A percentile compares a stretch with the other conserved stretches of the same genome.
phyloP scores from a whole-genome alignment of 495 filamentous ascomycete genomes.

The Penicillium samsonianum region DNA sequence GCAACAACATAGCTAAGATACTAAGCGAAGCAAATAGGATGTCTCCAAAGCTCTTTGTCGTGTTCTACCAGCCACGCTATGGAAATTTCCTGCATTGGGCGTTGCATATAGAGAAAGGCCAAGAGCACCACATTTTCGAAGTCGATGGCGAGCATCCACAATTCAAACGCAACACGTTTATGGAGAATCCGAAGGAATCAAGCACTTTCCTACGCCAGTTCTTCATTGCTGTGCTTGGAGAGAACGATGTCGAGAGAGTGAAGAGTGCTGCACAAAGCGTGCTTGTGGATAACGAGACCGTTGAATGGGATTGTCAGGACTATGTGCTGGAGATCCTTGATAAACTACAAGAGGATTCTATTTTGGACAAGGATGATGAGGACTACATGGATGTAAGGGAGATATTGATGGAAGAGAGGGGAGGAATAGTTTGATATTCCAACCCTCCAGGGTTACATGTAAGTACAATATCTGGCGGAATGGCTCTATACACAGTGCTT shows the following conservation, averaged over 20 bases:
- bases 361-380: background rate
- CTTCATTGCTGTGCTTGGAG: background rate
- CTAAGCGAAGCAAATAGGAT: background rate
- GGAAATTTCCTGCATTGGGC: background rate
- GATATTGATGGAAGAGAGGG: background rate
- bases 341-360: background rate
- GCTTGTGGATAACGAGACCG: background rate
- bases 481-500: too few relatives aligned
- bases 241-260: background rate
- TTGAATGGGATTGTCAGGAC: slow-evolving; percentile 4
- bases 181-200: background rate
- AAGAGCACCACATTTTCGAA: background rate
- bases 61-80: background rate
- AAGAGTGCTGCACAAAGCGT: background rate
- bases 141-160: background rate
- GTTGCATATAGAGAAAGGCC: background rate
- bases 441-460: too few relatives aligned
- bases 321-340: background rate
- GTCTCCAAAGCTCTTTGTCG: background rate
- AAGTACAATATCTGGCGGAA: background rate
- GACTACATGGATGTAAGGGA: background rate
- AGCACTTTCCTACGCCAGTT: background rate
- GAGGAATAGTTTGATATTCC: background rate
- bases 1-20: background rate
- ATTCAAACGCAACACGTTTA: background rate